Conservation (phyloP, 164 flowering plant genomes). For the Nymphaea colorata region DNA sequence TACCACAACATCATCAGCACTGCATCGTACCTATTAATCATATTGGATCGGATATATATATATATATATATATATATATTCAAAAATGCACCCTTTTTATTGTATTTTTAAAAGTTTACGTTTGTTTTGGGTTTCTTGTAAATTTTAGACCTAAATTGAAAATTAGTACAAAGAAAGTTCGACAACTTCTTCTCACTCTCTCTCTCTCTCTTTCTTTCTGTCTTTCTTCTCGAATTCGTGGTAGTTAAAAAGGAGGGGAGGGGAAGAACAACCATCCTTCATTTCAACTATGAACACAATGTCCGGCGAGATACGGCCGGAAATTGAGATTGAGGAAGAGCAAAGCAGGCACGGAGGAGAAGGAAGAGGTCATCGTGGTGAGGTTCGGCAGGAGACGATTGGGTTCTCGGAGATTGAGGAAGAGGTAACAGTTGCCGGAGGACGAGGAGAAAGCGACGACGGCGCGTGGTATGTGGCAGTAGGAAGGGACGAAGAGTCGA, state of each 20-base stretch:
- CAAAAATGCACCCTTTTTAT: too few relatives aligned
- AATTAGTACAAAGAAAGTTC: background rate
- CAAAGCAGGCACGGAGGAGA: background rate
- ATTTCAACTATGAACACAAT: background rate
- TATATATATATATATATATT: too few relatives aligned
- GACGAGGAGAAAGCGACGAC: background rate
- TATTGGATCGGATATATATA: too few relatives aligned
- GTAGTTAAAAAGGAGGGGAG: background rate
- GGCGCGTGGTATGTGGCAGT: slow-evolving; percentile 50
- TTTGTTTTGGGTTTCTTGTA: too few relatives aligned
- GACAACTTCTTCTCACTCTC: background rate
- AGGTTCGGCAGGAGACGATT: slow-evolving; percentile 2
- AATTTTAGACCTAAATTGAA: too few relatives aligned
- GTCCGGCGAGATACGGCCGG: background rate
- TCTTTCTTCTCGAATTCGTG: background rate
- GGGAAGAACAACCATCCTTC: background rate
- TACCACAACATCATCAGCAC: too few relatives aligned
- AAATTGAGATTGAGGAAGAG: background rate
- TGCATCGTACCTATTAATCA: too few relatives aligned
- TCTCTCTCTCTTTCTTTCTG: background rate
- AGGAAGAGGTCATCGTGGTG: slow-evolving; percentile 1
- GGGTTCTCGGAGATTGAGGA: slow-evolving; percentile 58
- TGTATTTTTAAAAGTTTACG: too few relatives aligned
- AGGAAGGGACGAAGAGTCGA: slow-evolving; percentile 43
- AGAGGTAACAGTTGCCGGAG: slow-evolving; percentile 29